Base-by-base conservation (phyloP, 495 filamentous ascomycete genomes). In the Alectoria sarmentosa region DNA sequence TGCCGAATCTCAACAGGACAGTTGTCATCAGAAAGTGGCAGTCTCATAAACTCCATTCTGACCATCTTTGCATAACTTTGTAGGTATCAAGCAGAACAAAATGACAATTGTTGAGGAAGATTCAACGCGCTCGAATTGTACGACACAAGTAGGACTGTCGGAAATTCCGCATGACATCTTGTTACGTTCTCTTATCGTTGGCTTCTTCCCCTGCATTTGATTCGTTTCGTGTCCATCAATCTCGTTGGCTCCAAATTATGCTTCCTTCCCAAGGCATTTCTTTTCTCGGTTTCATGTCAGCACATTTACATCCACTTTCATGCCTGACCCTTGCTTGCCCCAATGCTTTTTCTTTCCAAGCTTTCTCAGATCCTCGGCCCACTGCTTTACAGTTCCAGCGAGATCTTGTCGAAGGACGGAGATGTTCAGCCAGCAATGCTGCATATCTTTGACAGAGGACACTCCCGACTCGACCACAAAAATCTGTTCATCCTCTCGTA, bases 281-380 rank as follows among this genome's bases (percentile, higher is more conserved):
- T n/a, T 55, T 13, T 17, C 49, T 32, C 14, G 28, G 34, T 19
- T 4, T 28, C 13, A 11, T 34, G 30, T 55, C 52, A 28, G 52
- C 15, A 57, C 49, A 3, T 38, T 37, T 41, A 55, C 61, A n/a
- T 54, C 37, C 23, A 42, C 39, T n/a, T 60, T 38, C 32, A 39
- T 42, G 21, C 75, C 79, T 42, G 28, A 54, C 28, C 28, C 49
- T 5, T 54, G 49, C 49, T 67, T 70, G 34, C 78, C 68, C 80
- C 80, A 85, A 63, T 80, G 79, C 76, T 85, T 87, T 73, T 76
- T 82, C 74, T 86, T 87, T 3, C 85, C 85, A 8, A 78, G 73
- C 70, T 86, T 86, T 62, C 79, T 76, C 19, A 88, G 70, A 58
- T 71, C 72, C 61, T 74, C 72, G 7, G 79, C 69, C 39, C 67